Percentiles rank a stretch among this genome's conserved stretches.
Evolutionary conservation across 768 basidiomycete species (phyloP).

Genomic region (Boletus subcaerulescens): DNA sequence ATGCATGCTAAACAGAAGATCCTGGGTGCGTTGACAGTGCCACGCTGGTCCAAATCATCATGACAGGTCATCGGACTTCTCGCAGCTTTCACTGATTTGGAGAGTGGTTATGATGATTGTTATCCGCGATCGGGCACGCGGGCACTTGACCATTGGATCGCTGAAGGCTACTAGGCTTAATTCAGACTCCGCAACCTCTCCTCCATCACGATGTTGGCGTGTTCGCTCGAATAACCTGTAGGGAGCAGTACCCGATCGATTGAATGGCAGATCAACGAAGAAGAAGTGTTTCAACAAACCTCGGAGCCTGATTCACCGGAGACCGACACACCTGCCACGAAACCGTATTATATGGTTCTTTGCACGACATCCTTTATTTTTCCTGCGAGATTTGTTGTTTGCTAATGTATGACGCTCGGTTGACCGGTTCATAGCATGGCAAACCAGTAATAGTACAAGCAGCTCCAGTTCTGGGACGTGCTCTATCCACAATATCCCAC

Average conservation of each 20-base stretch:
- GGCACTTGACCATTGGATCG: too few species aligned
- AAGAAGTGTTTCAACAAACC: slow-evolving; percentile 72
- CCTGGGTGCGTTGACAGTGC: too few species aligned
- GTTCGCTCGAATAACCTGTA: slow-evolving; percentile 27
- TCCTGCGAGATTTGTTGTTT: slow-evolving; percentile 97
- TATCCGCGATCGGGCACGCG: too few species aligned
- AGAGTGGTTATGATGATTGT: too few species aligned
- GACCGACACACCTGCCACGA: slow-evolving; percentile 25
- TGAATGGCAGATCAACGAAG: slow-evolving; percentile 88
- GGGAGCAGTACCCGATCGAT: slow-evolving; percentile 95
- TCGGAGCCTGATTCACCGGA: slow-evolving; percentile 44
- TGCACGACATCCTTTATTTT: slow-evolving; percentile 90
- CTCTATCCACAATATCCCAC: slow-evolving; percentile 64
- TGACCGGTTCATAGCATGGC: slow-evolving; percentile 58
- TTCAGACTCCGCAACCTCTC: too few species aligned
- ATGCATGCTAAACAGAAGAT: too few species aligned
- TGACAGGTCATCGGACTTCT: too few species aligned
- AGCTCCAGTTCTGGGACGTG: slow-evolving; percentile 41
- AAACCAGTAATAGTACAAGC: slow-evolving; percentile 88
- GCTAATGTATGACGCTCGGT: slow-evolving; percentile 32
- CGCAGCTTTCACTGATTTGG: too few species aligned
- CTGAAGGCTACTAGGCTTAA: too few species aligned
- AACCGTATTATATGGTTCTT: slow-evolving; percentile 79
- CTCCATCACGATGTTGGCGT: too few species aligned
- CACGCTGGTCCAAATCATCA: too few species aligned